These are phyloP conservation scores for Kodamaea kaohsiungensis DNA, from an alignment of 805 yeast genomes.

Conservation along the genomic window DNA sequence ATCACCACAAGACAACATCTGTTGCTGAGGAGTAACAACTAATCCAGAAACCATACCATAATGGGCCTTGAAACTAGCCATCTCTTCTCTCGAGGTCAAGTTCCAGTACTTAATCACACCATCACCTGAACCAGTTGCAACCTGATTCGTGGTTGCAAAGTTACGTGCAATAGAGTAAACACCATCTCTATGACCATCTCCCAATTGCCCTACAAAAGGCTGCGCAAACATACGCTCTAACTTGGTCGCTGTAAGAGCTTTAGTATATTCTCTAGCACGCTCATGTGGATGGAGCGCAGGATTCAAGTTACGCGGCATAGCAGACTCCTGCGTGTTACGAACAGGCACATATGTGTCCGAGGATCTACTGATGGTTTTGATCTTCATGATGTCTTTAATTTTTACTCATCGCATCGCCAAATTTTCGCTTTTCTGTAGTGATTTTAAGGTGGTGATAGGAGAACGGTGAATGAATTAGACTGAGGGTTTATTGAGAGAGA, in stretches of 20 bases:
- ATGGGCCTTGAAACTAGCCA: conserved; percentile 82
- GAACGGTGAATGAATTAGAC: no score
- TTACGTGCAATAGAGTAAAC: conserved; percentile 86
- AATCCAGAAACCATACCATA: conserved; percentile 87
- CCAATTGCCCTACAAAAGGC: conserved; percentile 94
- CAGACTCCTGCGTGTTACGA: conserved; percentile 82
- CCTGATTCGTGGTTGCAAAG: conserved; percentile 61
- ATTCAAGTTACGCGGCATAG: conserved; percentile 84
- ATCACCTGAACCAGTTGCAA: conserved; percentile 94
- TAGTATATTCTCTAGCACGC: conserved; percentile 93
- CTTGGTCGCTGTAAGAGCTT: conserved; percentile 93
- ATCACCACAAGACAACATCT: conserved; percentile 80
- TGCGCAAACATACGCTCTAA: conserved; percentile 96
- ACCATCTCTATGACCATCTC: conserved; percentile 94
- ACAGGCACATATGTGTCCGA: conserved; percentile 93
- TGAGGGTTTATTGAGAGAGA: no score
- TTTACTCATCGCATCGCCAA: neutral
- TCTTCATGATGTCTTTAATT: conserved; percentile 52
- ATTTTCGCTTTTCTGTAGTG: neutral
- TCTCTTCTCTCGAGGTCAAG: conserved; percentile 73
- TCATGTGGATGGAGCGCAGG: conserved; percentile 97
- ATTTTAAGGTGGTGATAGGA: neutral
- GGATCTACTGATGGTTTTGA: conserved; percentile 86
- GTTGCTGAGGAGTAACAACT: conserved; percentile 58
- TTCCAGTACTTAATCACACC: conserved; percentile 96